Percentiles rank a stretch among this genome's conserved stretches.
Evolutionary conservation across 805 yeast species (phyloP).

Genomic region (Barnettozyma vustinii): DNA sequence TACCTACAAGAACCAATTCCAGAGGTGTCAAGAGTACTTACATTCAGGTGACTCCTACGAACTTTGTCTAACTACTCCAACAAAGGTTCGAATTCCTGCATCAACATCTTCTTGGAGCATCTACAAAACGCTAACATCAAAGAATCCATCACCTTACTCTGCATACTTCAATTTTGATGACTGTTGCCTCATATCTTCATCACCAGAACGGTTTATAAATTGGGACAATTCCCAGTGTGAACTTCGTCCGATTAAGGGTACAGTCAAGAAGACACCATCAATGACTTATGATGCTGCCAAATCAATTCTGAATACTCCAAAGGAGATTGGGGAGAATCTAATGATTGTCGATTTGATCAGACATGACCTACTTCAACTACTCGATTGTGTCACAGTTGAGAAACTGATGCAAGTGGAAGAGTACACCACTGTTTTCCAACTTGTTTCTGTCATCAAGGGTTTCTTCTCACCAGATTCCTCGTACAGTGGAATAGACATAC

Average conservation of each 20-base stretch:
- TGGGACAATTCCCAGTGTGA: constrained; percentile 66
- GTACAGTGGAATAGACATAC: constrained; percentile 71
- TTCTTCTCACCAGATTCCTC: constrained; percentile 11
- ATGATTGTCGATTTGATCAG: constrained; percentile 96
- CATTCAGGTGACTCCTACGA: constrained; percentile 89
- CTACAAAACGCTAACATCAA: constrained; percentile 61
- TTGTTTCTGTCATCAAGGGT: constrained; percentile 87
- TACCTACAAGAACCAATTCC: constrained; percentile 50
- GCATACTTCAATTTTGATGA: constrained; percentile 71
- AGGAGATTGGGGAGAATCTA: constrained; percentile 91
- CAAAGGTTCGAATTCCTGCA: constrained; percentile 49
- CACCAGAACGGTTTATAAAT: constrained; percentile 88
- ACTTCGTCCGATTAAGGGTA: constrained; percentile 93
- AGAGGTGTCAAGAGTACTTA: constrained; percentile 59
- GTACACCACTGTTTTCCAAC: constrained; percentile 82
- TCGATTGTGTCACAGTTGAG: constrained; percentile 61
- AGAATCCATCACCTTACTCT: constrained; percentile 92
- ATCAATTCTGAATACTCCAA: constrained; percentile 66
- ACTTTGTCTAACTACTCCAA: constrained; percentile 79
- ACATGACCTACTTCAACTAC: constrained; percentile 74
- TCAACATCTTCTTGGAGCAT: constrained; percentile 65
- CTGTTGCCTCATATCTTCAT: constrained; percentile 62
- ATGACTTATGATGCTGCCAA: constrained; percentile 57
- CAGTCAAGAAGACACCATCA: constrained; percentile 62
- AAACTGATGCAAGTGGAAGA: constrained; percentile 91